phyloP scores from a whole-genome alignment of 805 yeast genomes.

The Candida endomychidarum region DNA sequence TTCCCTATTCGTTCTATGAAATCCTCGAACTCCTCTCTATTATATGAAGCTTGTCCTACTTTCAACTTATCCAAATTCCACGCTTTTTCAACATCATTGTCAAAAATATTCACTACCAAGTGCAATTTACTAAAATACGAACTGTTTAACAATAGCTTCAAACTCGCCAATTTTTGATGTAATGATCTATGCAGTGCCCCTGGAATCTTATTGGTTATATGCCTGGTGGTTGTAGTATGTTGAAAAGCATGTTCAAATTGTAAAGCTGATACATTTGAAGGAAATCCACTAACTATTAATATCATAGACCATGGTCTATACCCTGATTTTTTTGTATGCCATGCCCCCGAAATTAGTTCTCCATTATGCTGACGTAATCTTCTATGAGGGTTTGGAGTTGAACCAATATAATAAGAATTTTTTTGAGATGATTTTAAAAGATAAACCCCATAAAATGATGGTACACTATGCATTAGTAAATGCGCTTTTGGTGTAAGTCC shows the following conservation, averaged over 20 bases:
- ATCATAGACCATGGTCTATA: constrained; percentile 76
- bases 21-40: not conserved
- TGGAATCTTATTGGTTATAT: constrained; percentile 47
- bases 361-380: constrained; percentile 83
- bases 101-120: constrained; percentile 48
- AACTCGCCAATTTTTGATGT: constrained; percentile 48
- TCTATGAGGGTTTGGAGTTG: constrained; percentile 71
- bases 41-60: not conserved
- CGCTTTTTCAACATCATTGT: constrained; percentile 22
- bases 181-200: constrained; percentile 36
- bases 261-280: constrained; percentile 64
- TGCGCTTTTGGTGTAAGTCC: no score
- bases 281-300: constrained; percentile 66
- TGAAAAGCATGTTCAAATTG: constrained; percentile 87
- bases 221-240: constrained; percentile 65
- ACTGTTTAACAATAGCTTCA: constrained; percentile 43
- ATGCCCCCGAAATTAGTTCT: constrained; percentile 58
- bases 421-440: constrained; percentile 60
- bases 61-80: constrained; percentile 39
- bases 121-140: constrained; percentile 46
- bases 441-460: constrained; percentile 68
- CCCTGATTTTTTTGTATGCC: constrained; percentile 54
- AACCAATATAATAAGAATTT: constrained; percentile 70
- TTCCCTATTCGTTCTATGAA: not conserved
- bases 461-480: constrained; percentile 6